Evolutionary conservation across 345 rosid species (phyloP).

Genomic region (Salix udensis): DNA sequence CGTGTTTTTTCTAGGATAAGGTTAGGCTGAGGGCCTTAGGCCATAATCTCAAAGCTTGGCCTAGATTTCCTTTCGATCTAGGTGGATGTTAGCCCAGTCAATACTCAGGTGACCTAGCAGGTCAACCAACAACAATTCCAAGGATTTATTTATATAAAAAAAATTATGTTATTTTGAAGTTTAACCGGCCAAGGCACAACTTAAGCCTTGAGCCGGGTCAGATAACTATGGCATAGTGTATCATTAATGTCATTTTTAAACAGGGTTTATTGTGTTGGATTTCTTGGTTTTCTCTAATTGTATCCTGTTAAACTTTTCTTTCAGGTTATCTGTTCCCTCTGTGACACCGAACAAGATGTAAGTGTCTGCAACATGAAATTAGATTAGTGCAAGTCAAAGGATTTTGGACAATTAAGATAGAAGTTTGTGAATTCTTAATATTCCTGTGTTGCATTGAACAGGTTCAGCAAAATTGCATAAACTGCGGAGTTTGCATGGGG

Average conservation of each 20-base stretch:
- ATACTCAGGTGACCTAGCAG: too few relatives aligned
- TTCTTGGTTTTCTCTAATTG: background rate
- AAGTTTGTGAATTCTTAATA: background rate
- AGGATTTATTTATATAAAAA: too few relatives aligned
- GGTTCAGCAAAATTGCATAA: constrained; percentile 57
- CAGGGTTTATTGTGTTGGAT: background rate
- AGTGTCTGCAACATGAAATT: constrained; percentile 21
- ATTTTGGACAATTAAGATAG: background rate
- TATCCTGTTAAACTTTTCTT: background rate
- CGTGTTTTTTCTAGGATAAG: background rate
- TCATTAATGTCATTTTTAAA: background rate
- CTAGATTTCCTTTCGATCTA: too few relatives aligned
- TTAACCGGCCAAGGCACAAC: too few relatives aligned
- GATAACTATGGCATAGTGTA: too few relatives aligned
- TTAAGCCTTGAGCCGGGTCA: too few relatives aligned
- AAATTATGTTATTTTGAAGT: too few relatives aligned
- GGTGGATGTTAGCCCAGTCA: too few relatives aligned
- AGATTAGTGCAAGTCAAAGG: background rate
- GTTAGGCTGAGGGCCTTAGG: background rate
- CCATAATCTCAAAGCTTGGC: background rate
- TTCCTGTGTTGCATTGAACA: constrained; percentile 15
- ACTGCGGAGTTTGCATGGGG: constrained; percentile 80
- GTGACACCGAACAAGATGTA: constrained; percentile 69
- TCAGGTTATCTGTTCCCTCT: constrained; percentile 70
- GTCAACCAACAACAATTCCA: too few relatives aligned